A percentile compares a stretch with the other conserved stretches of the same genome.
These are phyloP conservation scores for Boeremia lycopersici DNA, from an alignment of 2,329 filamentous ascomycete species.

Conservation along the genomic window DNA sequence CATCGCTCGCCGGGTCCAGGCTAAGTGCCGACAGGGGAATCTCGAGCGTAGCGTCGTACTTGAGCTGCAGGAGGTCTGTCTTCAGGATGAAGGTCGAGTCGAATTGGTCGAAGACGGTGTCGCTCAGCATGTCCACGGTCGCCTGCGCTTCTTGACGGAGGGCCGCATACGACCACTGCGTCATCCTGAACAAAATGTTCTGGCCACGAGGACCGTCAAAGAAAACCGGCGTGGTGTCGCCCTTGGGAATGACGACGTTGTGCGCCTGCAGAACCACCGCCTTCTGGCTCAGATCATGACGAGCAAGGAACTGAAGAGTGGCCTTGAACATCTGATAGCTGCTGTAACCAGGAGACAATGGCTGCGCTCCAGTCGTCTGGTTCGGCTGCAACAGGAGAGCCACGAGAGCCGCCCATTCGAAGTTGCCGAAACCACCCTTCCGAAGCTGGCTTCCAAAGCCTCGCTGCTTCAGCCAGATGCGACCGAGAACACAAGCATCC, in stretches of 20 bases:
- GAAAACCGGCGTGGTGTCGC: slow-evolving; percentile 67
- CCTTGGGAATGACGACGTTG: slow-evolving; percentile 43
- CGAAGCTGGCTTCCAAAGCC: slow-evolving; percentile 75
- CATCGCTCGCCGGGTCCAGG: slow-evolving; percentile 28
- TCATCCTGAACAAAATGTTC: slow-evolving; percentile 92
- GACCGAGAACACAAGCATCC: slow-evolving; percentile 85
- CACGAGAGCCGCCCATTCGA: slow-evolving; percentile 85
- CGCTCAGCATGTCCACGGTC: slow-evolving; percentile 76
- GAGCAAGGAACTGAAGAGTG: slow-evolving; percentile 82
- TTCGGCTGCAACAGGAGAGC: slow-evolving; percentile 82
- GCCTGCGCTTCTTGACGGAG: slow-evolving; percentile 76
- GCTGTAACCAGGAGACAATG: slow-evolving; percentile 81
- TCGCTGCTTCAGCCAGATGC: slow-evolving; percentile 87
- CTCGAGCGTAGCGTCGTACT: slow-evolving; percentile 61
- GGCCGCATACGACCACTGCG: slow-evolving; percentile 76
- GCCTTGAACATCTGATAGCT: slow-evolving; percentile 96
- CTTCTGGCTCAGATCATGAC: slow-evolving; percentile 72
- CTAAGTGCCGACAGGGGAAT: slow-evolving; percentile 45
- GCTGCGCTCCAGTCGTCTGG: slow-evolving; percentile 70
- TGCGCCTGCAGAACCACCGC: slow-evolving; percentile 60
- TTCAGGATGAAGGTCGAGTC: slow-evolving; percentile 79
- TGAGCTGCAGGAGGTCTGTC: slow-evolving; percentile 57
- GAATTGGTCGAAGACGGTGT: slow-evolving; percentile 78
- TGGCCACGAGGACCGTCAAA: slow-evolving; percentile 77
- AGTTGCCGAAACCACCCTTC: slow-evolving; percentile 85